These are phyloP conservation scores for Boletus chippewaensis DNA, from an alignment of 1,284 basidiomycete species.

Conservation along the genomic window DNA sequence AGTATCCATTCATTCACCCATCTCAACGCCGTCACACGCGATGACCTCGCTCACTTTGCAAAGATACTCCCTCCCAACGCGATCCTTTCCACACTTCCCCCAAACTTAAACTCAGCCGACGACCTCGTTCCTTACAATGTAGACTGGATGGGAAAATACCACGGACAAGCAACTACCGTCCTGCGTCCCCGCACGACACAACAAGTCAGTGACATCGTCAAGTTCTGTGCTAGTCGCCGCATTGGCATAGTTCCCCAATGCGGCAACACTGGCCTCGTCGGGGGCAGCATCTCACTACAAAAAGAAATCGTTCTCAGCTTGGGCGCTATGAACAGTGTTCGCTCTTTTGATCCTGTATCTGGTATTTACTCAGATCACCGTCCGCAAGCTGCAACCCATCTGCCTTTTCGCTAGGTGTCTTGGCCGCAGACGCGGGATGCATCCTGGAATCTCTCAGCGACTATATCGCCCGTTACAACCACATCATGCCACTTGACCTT, in stretches of 20 bases:
- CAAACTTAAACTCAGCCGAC: conserved; percentile 42
- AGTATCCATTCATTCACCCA: conserved; percentile 20
- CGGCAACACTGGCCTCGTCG: conserved; percentile 96
- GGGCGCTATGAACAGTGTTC: conserved; percentile 77
- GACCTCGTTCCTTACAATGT: conserved; percentile 83
- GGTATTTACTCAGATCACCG: conserved; percentile 40
- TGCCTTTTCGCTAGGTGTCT: conserved; percentile 43
- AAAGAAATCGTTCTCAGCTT: conserved; percentile 89
- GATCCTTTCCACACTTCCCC: conserved; percentile 59
- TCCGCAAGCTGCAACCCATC: conserved; percentile 6
- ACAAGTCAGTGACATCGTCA: conserved; percentile 84
- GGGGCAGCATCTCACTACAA: conserved; percentile 88
- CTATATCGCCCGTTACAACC: conserved; percentile 80
- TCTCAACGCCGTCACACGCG: conserved; percentile 43
- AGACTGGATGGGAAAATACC: conserved; percentile 98
- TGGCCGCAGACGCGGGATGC: conserved; percentile 87
- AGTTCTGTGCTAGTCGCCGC: conserved; percentile 72
- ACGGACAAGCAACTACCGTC: conserved; percentile 77
- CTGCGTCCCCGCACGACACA: conserved; percentile 84
- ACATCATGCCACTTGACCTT: conserved; percentile 97
- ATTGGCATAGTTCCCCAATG: conserved; percentile 95
- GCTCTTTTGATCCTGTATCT: conserved; percentile 90
- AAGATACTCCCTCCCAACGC: conserved; percentile 53
- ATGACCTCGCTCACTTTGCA: conserved; percentile 59
- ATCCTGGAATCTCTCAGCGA: conserved; percentile 90